Evolutionary conservation across 164 flowering plant genomes (phyloP), one percentile per base, ranked within the genome.

Genomic region (Magnolia officinalis): DNA sequence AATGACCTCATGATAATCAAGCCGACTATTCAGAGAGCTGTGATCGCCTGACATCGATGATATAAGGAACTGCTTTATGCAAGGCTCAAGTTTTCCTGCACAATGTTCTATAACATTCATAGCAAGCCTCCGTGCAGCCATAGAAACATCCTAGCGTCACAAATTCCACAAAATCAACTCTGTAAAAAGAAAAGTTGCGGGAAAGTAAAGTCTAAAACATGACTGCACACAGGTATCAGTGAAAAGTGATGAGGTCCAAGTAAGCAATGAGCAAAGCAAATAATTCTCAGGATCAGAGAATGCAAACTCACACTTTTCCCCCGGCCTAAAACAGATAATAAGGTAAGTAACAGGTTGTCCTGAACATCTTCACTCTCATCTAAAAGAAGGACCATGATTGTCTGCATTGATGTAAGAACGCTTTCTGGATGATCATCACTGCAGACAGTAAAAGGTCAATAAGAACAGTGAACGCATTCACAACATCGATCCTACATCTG

Each of bases 351-450:
- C 51, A 94, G 87, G 72, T 89, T 92, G 82, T 92, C 98, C 8
- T 76, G 83, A 52, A 96, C 77, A 67, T 96, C 98, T 85, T 96
- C 99, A 80, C 97, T 94, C 81, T 96, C 99, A 78, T 96, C 98
- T 71, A 96, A 75, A n/a, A 96, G 89, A 85, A 91, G 90, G 70
- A 80, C 82, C 98, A 96, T 94, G 73, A 94, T 96, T 19, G 90
- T 87, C 81, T 92, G 88, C 97, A 96, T 96, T 73, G 97, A 90
- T 68, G 86, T 85, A 16, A 88, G 55, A 74, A 96, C 92, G 86
- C 76, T 88, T 80, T 89, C 97, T 29, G 91, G 90, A 83, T 96
- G 98, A 78, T 87, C 92, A 85, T 92, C 97, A 58, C 99, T 96
- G 97, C 89, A 89, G 7, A 55, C 24, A 50, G 31, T 50, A 74